phyloP scores from a whole-genome alignment of 73 alveolate genomes.

The Paramecium bursaria region DNA sequence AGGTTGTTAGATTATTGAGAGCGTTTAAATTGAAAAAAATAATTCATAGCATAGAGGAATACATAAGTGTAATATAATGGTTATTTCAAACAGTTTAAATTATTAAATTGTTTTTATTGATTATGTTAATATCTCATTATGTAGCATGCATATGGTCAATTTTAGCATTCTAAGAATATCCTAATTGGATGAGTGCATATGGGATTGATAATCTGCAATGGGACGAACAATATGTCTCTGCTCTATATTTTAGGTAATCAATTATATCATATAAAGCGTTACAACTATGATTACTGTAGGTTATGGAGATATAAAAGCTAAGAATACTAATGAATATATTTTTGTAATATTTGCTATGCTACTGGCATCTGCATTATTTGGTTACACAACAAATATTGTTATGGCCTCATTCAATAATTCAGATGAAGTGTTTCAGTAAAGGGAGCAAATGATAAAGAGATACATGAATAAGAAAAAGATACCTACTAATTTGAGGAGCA shows the following conservation, averaged over 20 bases:
- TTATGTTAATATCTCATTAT: conserved; percentile 41
- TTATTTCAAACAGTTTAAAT: conserved; percentile 22
- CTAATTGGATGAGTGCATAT: too few species aligned
- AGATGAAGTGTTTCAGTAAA: conserved; percentile 3
- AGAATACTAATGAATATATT: background rate
- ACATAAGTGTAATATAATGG: background rate
- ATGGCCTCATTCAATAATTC: conserved; percentile 16
- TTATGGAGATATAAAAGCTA: conserved; percentile 50
- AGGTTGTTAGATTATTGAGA: conserved; percentile 32
- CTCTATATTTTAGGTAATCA: too few species aligned
- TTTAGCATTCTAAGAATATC: too few species aligned
- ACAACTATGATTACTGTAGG: conserved; percentile 39
- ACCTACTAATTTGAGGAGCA: background rate
- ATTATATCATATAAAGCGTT: conserved; percentile 3
- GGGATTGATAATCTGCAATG: too few species aligned
- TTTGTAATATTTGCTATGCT: conserved; percentile 41
- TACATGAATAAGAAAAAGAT: conserved; percentile 6
- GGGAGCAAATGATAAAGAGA: conserved; percentile 2
- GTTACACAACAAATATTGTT: conserved; percentile 19
- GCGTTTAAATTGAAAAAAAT: conserved; percentile 42
- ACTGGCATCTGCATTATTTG: conserved; percentile 46
- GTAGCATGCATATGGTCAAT: conserved; percentile 48
- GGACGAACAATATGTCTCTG: too few species aligned
- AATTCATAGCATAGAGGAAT: conserved; percentile 16
- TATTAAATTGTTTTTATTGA: background rate